Conservation (phyloP, 805 yeast species). For the Nakazawaea wyomingensis region DNA sequence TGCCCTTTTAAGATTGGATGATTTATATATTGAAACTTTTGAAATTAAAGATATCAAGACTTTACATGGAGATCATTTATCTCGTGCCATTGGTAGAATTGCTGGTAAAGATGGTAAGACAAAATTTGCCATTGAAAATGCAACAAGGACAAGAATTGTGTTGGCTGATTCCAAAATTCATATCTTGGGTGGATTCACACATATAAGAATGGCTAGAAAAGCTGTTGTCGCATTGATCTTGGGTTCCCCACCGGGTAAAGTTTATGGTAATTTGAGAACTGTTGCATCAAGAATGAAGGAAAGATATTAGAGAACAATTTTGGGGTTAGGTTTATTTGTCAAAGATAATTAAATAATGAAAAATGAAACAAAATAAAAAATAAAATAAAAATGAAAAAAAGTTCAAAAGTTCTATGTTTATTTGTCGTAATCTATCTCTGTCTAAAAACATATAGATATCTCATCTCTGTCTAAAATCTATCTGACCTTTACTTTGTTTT, state of each 20-base stretch:
- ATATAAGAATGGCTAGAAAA: conserved; percentile 97
- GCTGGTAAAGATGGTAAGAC: conserved; percentile 99
- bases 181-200: conserved; percentile 94
- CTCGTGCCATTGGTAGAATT: conserved; percentile 98
- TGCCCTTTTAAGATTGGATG: conserved; percentile 90
- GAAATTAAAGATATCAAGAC: conserved; percentile 97
- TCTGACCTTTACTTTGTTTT: too few relatives aligned
- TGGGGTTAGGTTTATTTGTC: too few relatives aligned
- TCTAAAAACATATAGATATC: too few relatives aligned
- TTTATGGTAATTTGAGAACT: conserved; percentile 93
- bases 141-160: conserved; percentile 96
- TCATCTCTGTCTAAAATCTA: too few relatives aligned
- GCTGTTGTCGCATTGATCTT: conserved; percentile 90
- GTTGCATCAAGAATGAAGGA: conserved; percentile 97
- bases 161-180: conserved; percentile 96
- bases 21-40: conserved; percentile 92
- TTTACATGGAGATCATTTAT: conserved; percentile 89
- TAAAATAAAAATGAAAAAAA: too few relatives aligned
- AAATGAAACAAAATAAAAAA: too few relatives aligned
- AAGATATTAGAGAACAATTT: too few relatives aligned
- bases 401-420: too few relatives aligned
- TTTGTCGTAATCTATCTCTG: too few relatives aligned
- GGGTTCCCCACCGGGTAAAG: conserved; percentile 98
- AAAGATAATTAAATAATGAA: too few relatives aligned
- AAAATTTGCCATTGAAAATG: conserved; percentile 96